Evolutionary conservation across 208 protist species (phyloP), one percentile per base, ranked within the genome.

Genomic region (Leishmania lainsoni): DNA sequence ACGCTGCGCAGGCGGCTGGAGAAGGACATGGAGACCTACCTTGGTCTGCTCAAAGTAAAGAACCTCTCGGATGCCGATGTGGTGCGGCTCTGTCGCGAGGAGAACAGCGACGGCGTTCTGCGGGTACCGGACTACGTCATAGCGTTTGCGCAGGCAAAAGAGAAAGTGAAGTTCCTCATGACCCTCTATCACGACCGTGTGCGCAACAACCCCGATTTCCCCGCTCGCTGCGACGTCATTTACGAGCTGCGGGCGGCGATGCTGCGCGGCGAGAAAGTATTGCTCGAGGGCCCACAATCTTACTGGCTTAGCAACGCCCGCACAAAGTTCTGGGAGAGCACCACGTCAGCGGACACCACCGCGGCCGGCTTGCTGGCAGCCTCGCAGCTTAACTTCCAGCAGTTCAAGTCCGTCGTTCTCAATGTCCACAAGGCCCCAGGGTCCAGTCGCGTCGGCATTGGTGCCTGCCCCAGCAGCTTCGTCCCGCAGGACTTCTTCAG

Each of bases 391-490:
- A 98, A 98, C 90, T 93, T 95, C 70, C 90, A 94, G 82, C 80
- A 84, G 49, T 95, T 91, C 87, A 90, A 83, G 32, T 83, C 83
- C 6, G 78, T 97, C 29, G 93, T 97, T 56, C 93, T 98, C 76
- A 98, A 98, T 81, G 93, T 98, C 48, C 96, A 98, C 91, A 98
- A 98, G 90, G 86, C 94, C 8, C 96, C 96, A 0, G 96, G 90
- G 49, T 94, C 91, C 81, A 97, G 92, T 78, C 94, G 96, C n/a
- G 96, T 98, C 29, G 96, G 96, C 59, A 90, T 97, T 75, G 96
- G 96, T 10, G 96, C 96, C 72, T 97, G 94, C 87, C 93, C 96
- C 17, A 94, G 91, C 81, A 90, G 92, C 87, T 98, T 95, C 83
- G 89, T 97, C 59, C 81, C 92, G 73, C 96, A 98, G 86, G 94